phyloP scores from a whole-genome alignment of 371 early-diverging fungal genomes.

The Saksenaea oblongispora region DNA sequence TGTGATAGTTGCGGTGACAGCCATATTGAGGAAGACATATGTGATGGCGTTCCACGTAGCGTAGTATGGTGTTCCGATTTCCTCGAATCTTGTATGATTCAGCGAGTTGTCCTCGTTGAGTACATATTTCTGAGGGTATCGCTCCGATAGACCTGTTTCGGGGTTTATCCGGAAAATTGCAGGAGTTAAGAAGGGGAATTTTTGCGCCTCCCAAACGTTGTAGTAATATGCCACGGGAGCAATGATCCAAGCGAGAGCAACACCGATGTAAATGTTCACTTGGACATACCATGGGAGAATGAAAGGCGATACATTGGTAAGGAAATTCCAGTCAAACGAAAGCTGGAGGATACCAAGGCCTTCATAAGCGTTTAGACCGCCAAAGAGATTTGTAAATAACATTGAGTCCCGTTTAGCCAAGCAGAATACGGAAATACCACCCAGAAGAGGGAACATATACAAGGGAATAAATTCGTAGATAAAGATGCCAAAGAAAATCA shows the following conservation, averaged over 20 bases:
- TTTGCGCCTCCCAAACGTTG: conserved; percentile 39
- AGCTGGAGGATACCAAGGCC: conserved; percentile 42
- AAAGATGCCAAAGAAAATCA: conserved; percentile 39
- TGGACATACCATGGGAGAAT: conserved; percentile 60
- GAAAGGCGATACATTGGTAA: conserved; percentile 49
- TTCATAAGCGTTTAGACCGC: conserved; percentile 42
- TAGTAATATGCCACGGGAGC: conserved; percentile 32
- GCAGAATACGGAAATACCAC: conserved; percentile 52
- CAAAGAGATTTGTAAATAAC: conserved; percentile 53
- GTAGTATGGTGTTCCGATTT: conserved; percentile 29
- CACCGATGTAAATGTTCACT: conserved; percentile 29
- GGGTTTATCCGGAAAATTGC: conserved; percentile 20
- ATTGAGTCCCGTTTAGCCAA: conserved; percentile 41
- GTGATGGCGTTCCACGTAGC: conserved; percentile 16
- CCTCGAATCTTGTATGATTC: conserved; percentile 22
- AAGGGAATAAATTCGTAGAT: conserved; percentile 50
- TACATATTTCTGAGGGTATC: conserved; percentile 32
- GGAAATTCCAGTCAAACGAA: conserved; percentile 46
- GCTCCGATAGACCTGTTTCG: conserved; percentile 14
- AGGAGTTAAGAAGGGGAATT: conserved; percentile 35
- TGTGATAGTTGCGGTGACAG: conserved; percentile 43
- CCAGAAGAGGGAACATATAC: conserved; percentile 49
- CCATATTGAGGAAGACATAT: conserved; percentile 28
- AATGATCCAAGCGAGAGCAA: conserved; percentile 24
- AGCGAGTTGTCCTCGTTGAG: conserved; percentile 29